These are phyloP conservation scores for Pseudonectria buxi DNA, from an alignment of 2,329 filamentous ascomycete species.

Conservation along the genomic window DNA sequence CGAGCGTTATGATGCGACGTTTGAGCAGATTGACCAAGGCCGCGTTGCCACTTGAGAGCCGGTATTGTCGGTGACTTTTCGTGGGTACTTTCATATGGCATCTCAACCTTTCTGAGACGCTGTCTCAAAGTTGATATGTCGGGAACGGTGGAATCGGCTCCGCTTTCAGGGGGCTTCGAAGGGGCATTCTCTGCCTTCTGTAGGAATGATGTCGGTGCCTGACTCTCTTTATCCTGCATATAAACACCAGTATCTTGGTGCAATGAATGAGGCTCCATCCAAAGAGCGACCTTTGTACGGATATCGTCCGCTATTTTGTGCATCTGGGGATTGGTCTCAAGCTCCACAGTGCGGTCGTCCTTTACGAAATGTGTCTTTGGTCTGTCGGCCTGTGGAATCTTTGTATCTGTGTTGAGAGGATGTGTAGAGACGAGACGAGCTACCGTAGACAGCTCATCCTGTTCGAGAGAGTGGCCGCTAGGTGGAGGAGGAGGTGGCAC, in stretches of 20 bases:
- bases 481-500: conserved; percentile 1
- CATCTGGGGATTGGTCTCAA: conserved; percentile 13
- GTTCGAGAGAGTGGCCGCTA: conserved; percentile 8
- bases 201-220: no score
- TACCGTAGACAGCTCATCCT: conserved; percentile 7
- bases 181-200: neutral
- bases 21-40: conserved; percentile 14
- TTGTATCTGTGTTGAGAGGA: conserved; percentile 8
- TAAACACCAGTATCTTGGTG: conserved; percentile 5
- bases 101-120: conserved; percentile 18
- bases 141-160: conserved; percentile 3
- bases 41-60: conserved; percentile 14
- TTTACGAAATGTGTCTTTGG: conserved; percentile 9
- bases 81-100: conserved; percentile 9
- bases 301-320: conserved; percentile 12
- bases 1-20: conserved; percentile 9
- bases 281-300: conserved; percentile 9
- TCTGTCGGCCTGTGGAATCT: conserved; percentile 3
- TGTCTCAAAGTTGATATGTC: conserved; percentile 16
- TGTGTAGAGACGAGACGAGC: conserved; percentile 6
- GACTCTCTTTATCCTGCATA: neutral
- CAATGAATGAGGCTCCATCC: conserved; percentile 8
- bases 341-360: conserved; percentile 8
- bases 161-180: conserved; percentile 1
- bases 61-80: conserved; percentile 10